These are phyloP conservation scores for Caryocar brasiliense DNA, from an alignment of 441 rosid species.

Conservation along the genomic window DNA sequence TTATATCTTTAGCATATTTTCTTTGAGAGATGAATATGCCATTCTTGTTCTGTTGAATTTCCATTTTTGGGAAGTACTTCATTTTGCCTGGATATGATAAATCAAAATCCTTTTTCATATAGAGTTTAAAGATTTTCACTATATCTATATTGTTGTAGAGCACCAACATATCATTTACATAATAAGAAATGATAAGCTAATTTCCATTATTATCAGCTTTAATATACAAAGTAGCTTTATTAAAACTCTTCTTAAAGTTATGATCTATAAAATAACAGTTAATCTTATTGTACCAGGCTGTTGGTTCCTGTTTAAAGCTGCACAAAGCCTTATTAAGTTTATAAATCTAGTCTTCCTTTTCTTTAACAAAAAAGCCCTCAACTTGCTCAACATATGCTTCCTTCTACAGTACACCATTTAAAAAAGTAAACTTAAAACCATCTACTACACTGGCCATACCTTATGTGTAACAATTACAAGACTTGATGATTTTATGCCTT, in stretches of 20 bases:
- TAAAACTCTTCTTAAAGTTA: background rate
- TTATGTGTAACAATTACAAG: no score
- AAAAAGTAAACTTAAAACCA: background rate
- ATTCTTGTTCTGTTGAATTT: background rate
- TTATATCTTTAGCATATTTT: background rate
- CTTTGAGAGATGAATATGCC: background rate
- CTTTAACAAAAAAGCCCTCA: background rate
- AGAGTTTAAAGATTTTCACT: background rate
- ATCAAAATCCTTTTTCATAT: background rate
- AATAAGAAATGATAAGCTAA: fast-evolving
- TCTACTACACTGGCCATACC: no score
- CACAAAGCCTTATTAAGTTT: background rate
- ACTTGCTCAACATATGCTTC: background rate
- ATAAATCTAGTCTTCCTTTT: background rate
- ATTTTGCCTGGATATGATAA: background rate
- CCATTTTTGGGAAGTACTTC: background rate
- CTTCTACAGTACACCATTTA: background rate
- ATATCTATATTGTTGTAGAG: fast-evolving
- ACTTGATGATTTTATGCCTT: no score
- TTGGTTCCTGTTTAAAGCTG: background rate
- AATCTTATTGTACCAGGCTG: background rate
- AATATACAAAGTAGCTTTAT: background rate
- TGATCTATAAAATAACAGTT: background rate
- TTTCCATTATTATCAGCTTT: fast-evolving
- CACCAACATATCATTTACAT: background rate